Conservation (phyloP, 1,284 basidiomycete genomes). For the Leccinum pachyderme region DNA sequence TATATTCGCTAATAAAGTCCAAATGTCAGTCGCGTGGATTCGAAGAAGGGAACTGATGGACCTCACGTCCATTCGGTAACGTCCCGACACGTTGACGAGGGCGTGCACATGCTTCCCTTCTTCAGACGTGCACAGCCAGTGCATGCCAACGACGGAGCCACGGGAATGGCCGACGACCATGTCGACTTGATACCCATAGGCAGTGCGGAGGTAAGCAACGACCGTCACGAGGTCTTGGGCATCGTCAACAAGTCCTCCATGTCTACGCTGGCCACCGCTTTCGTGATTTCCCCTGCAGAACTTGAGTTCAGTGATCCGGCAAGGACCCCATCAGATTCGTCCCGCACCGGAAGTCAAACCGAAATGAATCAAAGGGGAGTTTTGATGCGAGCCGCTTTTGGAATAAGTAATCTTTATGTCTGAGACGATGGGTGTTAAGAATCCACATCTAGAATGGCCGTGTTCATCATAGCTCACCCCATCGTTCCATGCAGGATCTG, state of each 20-base stretch:
- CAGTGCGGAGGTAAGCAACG: conserved; percentile 54
- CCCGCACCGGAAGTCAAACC: conserved; percentile 82
- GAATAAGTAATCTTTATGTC: conserved; percentile 83
- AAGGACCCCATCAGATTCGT: neutral
- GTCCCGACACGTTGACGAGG: conserved; percentile 68
- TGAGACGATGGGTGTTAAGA: conserved; percentile 29
- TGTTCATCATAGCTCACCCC: conserved; percentile 48
- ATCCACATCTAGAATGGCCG: neutral
- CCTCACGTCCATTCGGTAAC: conserved; percentile 73
- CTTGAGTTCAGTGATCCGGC: conserved; percentile 3
- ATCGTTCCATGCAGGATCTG: conserved; percentile 77
- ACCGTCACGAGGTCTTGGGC: conserved; percentile 63
- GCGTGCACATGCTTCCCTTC: conserved; percentile 53
- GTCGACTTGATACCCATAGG: conserved; percentile 64
- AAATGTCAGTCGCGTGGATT: conserved; percentile 8
- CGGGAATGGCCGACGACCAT: conserved; percentile 73
- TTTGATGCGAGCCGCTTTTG: conserved; percentile 67
- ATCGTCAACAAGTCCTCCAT: conserved; percentile 56
- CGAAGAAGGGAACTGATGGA: neutral
- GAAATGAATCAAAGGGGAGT: conserved; percentile 76
- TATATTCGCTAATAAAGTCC: conserved; percentile 40
- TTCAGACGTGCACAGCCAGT: conserved; percentile 63
- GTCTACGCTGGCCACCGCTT: conserved; percentile 62
- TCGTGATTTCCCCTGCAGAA: conserved; percentile 67
- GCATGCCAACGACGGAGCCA: conserved; percentile 61